Evolutionary conservation across 106 monocot genomes (phyloP), one percentile per base, ranked within the genome.

Genomic region (Ottelia alismoides): DNA sequence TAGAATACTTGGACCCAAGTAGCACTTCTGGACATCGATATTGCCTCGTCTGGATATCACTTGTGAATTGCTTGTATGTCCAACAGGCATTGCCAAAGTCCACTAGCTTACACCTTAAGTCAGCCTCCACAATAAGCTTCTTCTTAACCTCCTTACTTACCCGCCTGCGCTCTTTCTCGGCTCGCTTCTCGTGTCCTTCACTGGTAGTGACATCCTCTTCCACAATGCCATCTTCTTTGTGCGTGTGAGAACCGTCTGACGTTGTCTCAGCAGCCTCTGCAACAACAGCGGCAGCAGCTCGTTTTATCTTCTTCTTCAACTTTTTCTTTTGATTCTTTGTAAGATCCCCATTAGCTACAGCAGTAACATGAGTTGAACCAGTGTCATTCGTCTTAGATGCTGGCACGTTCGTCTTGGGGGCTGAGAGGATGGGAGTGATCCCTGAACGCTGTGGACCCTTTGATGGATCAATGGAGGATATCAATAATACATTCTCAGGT

Each of bases 71-170:
- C 68, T 98, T 98, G 53, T 90, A 98, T 2, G 98, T 98, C 98
- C 98, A 98, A 35, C 98, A 98, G 35, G 98, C 98, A 83, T 98
- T 98, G 49, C 98, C 98, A 71, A 98, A 98, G 55, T 98, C 98
- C 32, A 98, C 98, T 50, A 98, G 65, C 57, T 98, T 98, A 56
- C 98, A 98, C 55, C 70, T 69, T 25, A 89, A 52, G 40, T 98
- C 90, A 22, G 65, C 79, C 46, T 89, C 90, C 82, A 86, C 65
- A 18, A 73, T 69, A 64, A 90, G 50, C 52, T 58, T 90, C 73
- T 68, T 74, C 66, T 85, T 85, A 20, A 72, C 72, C 2, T 51
- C 75, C 31, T 67, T 85, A 70, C 80, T 86, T 28, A 66, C 85
- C 45, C 80, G 79, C 47, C 75, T 85, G n/a, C 25, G 65, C 50